Evolutionary conservation across 331 rosid genomes (phyloP), one percentile per base, ranked within the genome.

Genomic region (Acacia concinna): DNA sequence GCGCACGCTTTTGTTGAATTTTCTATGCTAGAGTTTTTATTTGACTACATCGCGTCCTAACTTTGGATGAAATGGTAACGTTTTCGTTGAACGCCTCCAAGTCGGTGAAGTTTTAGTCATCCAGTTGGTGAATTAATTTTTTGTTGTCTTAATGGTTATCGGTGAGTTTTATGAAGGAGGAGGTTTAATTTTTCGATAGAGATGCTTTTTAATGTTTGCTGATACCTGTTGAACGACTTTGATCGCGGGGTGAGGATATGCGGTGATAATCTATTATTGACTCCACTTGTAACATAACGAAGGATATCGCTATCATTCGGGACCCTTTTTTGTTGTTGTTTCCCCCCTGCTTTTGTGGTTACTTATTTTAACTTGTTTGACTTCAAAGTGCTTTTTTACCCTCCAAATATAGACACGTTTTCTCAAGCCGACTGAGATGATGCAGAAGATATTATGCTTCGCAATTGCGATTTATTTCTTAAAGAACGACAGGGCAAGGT

Each of bases 1-100:
- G 81, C 49, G 84, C 80, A 52, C 75, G 73, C 71, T 62, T 40
- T 65, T 35, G 56, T 83, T 73, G 86, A 80, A 76, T 35, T 44
- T 44, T 47, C 59, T 51, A 12, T 31, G 6, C 8, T 5, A 30
- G 31, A 40, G 20, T 59, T 74, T 57, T 75, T 6, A 2, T 28
- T 74, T 59, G 79, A 75, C 79, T 43, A 4, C n/a, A 18, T 28
- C 21, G 31, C 54, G 64, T 74, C 18, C 52, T 56, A 37, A 56
- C 28, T 75, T 40, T 23, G 41, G 70, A 75, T 59, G 46, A 52
- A 34, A 52, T 52, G 12, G 46, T n/a, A n/a, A n/a, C 25, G 38
- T n/a, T 73, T 20, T 21, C 31, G 23, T 14, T n/a, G 32, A n/a
- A 49, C 57, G 23, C 28, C 17, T 44, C 37, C 15, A 51, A 4